phyloP scores from a whole-genome alignment of 1,139 yeast species.

The Hansenula sp. region DNA sequence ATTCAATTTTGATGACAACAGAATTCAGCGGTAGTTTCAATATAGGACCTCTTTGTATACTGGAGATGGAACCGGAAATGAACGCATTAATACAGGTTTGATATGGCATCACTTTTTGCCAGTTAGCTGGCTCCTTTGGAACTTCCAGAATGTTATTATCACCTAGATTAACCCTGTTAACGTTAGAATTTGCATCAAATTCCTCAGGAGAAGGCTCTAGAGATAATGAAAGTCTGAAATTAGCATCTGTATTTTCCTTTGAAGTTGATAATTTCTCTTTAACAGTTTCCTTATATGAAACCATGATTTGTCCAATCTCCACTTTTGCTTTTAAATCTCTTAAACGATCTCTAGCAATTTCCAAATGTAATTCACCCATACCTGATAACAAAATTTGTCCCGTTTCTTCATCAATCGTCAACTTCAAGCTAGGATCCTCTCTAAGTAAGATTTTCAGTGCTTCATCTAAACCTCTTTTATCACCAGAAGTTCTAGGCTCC shows the following conservation, averaged over 20 bases:
- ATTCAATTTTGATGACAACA: constrained; percentile 45
- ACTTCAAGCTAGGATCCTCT: constrained; percentile 80
- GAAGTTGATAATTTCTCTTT: constrained; percentile 20
- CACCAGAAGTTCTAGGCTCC: constrained; percentile 83
- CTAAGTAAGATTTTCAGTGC: constrained; percentile 62
- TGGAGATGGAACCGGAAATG: constrained; percentile 61
- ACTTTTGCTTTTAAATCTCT: constrained; percentile 81
- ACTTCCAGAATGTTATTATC: constrained; percentile 32
- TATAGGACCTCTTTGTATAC: constrained; percentile 60
- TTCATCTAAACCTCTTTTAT: constrained; percentile 61
- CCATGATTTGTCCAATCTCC: constrained; percentile 77
- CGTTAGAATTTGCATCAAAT: constrained; percentile 24
- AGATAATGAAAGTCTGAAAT: constrained; percentile 31
- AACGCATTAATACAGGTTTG: constrained; percentile 49
- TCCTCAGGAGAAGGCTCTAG: constrained; percentile 53
- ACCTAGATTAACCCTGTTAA: constrained; percentile 31
- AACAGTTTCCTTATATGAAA: constrained; percentile 82
- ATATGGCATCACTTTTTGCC: constrained; percentile 43
- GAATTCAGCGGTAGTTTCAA: constrained; percentile 63
- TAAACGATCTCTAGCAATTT: constrained; percentile 77
- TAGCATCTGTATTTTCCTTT: constrained; percentile 23
- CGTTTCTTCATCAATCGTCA: constrained; percentile 72
- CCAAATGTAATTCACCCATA: constrained; percentile 82
- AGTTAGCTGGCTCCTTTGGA: constrained; percentile 25
- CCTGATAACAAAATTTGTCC: constrained; percentile 90